phyloP scores from a whole-genome alignment of 345 rosid genomes.

The Brassica juncea region DNA sequence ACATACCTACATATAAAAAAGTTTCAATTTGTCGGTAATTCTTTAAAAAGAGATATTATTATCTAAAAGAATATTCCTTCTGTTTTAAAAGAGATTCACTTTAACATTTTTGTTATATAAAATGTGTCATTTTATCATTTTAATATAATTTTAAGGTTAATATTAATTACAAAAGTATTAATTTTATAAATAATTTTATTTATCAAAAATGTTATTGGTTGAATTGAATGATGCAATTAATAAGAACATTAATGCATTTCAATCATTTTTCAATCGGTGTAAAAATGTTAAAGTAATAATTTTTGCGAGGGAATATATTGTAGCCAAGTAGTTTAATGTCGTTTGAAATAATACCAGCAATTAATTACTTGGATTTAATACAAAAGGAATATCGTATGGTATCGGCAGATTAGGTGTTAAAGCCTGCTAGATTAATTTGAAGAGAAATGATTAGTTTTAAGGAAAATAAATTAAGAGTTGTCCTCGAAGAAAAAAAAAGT shows the following conservation, averaged over 20 bases:
- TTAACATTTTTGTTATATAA: no score
- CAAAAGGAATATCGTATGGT: conserved; percentile 15
- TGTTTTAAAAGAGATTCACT: no score
- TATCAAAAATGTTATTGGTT: no score
- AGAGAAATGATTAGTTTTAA: conserved; percentile 38
- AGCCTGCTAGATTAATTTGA: conserved; percentile 32
- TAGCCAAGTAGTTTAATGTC: conserved; percentile 16
- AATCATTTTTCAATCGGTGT: no score
- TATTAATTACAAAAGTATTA: no score
- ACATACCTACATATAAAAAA: no score
- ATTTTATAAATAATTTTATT: no score
- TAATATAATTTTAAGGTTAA: no score
- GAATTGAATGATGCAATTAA: no score
- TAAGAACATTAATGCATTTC: no score
- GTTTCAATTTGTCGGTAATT: conserved; percentile 7
- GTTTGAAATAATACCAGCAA: not conserved
- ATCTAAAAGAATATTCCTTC: not conserved
- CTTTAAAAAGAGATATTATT: not conserved
- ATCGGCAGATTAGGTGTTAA: conserved; percentile 31
- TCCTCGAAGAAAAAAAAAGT: not conserved
- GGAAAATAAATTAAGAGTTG: not conserved
- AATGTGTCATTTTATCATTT: no score
- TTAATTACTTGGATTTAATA: not conserved
- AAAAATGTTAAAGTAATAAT: no score
- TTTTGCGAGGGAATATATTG: not conserved